Evolutionary conservation across 768 basidiomycete species (phyloP).

Genomic region (Rhodotorula toruloides): DNA sequence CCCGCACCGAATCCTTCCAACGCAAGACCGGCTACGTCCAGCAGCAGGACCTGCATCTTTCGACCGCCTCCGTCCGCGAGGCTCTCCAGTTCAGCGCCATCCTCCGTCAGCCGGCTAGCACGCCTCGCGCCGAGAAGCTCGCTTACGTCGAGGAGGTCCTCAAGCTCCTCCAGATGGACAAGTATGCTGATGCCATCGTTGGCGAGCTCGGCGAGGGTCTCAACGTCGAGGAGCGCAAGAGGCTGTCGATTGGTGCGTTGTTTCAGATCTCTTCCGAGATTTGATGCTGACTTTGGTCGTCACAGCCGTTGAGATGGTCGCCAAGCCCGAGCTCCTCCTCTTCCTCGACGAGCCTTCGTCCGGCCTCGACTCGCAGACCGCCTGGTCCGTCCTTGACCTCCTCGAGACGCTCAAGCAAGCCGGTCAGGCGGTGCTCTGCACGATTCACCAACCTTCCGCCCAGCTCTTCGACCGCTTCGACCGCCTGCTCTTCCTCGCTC

Average conservation of each 20-base stretch:
- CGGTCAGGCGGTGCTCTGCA: slow-evolving; percentile 50
- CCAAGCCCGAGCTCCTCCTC: slow-evolving; percentile 52
- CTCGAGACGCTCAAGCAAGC: slow-evolving; percentile 50
- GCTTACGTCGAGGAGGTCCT: slow-evolving; percentile 51
- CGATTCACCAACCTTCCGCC: slow-evolving; percentile 53
- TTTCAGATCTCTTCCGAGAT: too few species aligned
- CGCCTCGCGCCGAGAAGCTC: slow-evolving; percentile 47
- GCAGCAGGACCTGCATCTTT: slow-evolving; percentile 48
- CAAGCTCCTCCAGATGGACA: slow-evolving; percentile 49
- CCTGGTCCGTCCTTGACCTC: slow-evolving; percentile 50
- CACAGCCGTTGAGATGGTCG: slow-evolving; percentile 65
- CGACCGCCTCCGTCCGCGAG: slow-evolving; percentile 50
- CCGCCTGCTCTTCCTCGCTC: slow-evolving; percentile 54
- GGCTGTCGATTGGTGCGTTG: slow-evolving; percentile 60
- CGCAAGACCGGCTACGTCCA: slow-evolving; percentile 46
- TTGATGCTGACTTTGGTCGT: neutral
- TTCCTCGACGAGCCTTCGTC: slow-evolving; percentile 51
- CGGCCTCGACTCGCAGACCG: slow-evolving; percentile 51
- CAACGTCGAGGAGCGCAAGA: slow-evolving; percentile 54
- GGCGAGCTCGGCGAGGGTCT: slow-evolving; percentile 50
- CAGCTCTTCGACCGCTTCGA: slow-evolving; percentile 80
- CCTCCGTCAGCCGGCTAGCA: slow-evolving; percentile 48
- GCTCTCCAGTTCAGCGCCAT: slow-evolving; percentile 49
- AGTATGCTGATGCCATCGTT: slow-evolving; percentile 51
- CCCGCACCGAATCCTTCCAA: slow-evolving; percentile 49